phyloP scores from a whole-genome alignment of 306 rosid species.

The Dicorynia guianensis region DNA sequence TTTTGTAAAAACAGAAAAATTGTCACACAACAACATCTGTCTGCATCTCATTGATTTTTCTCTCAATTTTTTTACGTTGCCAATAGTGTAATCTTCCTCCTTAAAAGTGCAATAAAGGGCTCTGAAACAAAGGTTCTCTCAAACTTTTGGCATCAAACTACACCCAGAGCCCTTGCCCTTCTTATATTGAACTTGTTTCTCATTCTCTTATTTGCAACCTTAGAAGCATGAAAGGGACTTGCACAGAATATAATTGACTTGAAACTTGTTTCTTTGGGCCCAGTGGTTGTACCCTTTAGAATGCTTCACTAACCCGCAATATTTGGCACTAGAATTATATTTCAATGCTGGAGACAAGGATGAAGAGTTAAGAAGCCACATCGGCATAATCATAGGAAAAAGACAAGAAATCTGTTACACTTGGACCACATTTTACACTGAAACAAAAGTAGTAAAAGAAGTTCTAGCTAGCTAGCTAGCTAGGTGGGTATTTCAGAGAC shows the following conservation, averaged over 20 bases:
- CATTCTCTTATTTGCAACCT: background rate
- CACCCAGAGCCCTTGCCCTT: no score
- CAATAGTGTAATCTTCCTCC: no score
- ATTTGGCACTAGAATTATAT: constrained; percentile 63
- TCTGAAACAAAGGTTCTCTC: no score
- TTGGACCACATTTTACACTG: constrained; percentile 35
- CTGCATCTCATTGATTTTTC: no score
- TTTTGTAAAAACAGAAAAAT: no score
- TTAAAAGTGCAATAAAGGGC: no score
- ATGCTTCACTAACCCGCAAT: constrained; percentile 75
- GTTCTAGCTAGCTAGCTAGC: background rate
- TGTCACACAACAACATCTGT: no score
- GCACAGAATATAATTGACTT: constrained; percentile 80
- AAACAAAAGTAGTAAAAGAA: background rate
- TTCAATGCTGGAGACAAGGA: constrained; percentile 35
- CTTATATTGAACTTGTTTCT: no score
- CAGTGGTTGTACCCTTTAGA: constrained; percentile 60
- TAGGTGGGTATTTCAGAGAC: background rate
- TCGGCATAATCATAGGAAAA: constrained; percentile 29
- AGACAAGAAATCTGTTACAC: constrained; percentile 7
- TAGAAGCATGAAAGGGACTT: constrained; percentile 34
- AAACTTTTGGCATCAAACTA: no score
- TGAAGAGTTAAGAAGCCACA: constrained; percentile 32
- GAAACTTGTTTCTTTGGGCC: constrained; percentile 68
- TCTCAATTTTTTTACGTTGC: no score